These are phyloP conservation scores for Cinnamomum chago DNA, from an alignment of 164 flowering plant genomes.

Conservation along the genomic window DNA sequence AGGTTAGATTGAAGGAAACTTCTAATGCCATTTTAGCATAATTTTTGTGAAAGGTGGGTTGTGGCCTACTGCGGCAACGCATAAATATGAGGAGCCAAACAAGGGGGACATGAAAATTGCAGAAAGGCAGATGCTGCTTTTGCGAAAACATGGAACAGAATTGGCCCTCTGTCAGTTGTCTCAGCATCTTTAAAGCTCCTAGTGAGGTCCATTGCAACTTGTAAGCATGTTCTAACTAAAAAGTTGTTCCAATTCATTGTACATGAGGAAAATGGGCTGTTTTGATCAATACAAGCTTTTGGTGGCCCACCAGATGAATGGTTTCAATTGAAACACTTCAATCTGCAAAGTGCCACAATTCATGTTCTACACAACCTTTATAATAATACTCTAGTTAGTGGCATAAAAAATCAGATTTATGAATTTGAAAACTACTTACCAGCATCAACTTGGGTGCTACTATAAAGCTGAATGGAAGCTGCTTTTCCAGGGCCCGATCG, in stretches of 20 bases:
- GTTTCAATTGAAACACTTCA: not conserved
- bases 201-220: not conserved
- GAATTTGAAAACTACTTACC: conserved; percentile 23
- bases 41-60: not conserved
- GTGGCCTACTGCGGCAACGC: not conserved
- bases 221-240: not conserved
- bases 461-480: conserved; percentile 34
- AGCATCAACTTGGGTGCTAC: conserved; percentile 29
- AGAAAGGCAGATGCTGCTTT: not conserved
- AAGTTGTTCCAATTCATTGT: not conserved
- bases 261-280: not conserved
- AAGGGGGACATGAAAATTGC: not conserved
- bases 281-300: too few relatives aligned
- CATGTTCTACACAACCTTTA: conserved; percentile 7
- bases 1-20: not conserved
- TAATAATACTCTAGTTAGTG: not conserved
- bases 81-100: not conserved
- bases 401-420: not conserved
- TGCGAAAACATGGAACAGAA: not conserved
- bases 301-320: too few relatives aligned
- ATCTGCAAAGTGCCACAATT: conserved; percentile 6
- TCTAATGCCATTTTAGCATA: not conserved
- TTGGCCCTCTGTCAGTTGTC: not conserved
- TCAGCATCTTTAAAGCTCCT: not conserved
- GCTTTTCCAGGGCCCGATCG: conserved; percentile 32